These are phyloP conservation scores for Monosporascus ibericus DNA, from an alignment of 2,329 filamentous ascomycete species.

Conservation along the genomic window DNA sequence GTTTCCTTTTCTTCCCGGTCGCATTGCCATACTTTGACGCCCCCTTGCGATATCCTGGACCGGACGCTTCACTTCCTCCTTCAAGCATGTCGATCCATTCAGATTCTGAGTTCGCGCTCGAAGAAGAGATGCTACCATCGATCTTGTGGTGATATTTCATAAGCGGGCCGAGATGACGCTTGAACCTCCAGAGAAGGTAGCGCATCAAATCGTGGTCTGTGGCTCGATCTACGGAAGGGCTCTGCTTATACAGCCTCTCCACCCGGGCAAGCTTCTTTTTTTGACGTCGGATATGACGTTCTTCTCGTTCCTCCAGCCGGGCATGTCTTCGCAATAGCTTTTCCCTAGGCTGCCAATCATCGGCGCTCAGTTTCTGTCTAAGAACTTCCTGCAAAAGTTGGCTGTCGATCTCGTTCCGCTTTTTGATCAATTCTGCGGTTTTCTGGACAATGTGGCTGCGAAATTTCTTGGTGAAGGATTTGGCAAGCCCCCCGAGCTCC, in stretches of 20 bases:
- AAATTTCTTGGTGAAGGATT: conserved; percentile 9
- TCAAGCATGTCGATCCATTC: neutral
- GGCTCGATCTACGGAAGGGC: conserved; percentile 10
- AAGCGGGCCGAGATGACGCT: conserved; percentile 13
- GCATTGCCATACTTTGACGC: neutral
- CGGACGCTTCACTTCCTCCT: neutral
- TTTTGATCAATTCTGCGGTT: conserved; percentile 11
- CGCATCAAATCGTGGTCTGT: conserved; percentile 10
- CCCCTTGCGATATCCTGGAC: neutral
- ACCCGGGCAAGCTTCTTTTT: conserved; percentile 8
- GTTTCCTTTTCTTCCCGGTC: neutral
- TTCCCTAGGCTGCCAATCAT: conserved; percentile 9
- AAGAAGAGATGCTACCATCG: neutral
- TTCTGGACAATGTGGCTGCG: conserved; percentile 7
- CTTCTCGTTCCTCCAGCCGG: conserved; percentile 10
- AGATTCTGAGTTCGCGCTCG: neutral
- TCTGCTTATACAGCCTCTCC: conserved; percentile 6
- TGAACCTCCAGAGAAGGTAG: conserved; percentile 12
- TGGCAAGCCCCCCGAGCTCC: conserved; percentile 3
- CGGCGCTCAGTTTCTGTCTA: conserved; percentile 1
- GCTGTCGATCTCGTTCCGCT: conserved; percentile 13
- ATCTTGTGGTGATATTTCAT: conserved; percentile 2
- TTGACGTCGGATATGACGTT: conserved; percentile 4
- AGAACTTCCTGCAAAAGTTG: conserved; percentile 7
- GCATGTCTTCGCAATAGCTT: conserved; percentile 8